Percentiles rank a stretch among this genome's conserved stretches.
Evolutionary conservation across 176 grass and related monocot genomes (phyloP).

Genomic region (Rhynchospora pubera): DNA sequence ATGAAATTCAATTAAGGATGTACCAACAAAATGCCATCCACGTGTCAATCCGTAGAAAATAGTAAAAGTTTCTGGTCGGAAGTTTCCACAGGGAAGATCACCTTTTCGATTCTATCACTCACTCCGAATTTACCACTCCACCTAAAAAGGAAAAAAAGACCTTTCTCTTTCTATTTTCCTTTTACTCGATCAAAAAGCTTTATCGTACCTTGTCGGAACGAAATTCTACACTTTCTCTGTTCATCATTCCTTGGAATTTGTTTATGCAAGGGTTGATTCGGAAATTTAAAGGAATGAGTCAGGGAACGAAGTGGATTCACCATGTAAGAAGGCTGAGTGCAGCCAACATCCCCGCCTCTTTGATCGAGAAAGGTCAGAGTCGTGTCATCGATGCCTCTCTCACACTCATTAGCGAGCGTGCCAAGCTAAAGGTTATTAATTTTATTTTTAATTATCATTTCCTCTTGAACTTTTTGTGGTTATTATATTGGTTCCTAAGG

Average conservation of each 20-base stretch:
- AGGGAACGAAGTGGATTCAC: conserved; percentile 56
- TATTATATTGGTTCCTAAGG: not conserved
- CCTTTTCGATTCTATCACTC: not conserved
- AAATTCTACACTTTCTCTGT: not conserved
- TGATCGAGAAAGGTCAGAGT: conserved; percentile 67
- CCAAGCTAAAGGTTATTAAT: conserved; percentile 78
- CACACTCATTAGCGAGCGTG: conserved; percentile 91
- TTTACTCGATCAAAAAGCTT: not conserved
- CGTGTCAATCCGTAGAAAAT: not conserved
- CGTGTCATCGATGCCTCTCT: conserved; percentile 96
- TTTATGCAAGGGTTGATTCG: not conserved
- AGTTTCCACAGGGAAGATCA: not conserved
- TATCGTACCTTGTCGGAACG: not conserved
- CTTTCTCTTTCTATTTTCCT: not conserved
- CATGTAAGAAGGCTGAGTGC: conserved; percentile 54
- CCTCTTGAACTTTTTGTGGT: not conserved
- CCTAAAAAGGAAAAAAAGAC: not conserved
- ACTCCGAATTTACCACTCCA: not conserved
- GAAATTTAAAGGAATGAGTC: conserved; percentile 26
- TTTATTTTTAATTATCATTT: not conserved
- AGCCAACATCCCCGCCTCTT: conserved; percentile 45
- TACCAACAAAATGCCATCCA: not conserved
- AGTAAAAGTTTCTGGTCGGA: not conserved
- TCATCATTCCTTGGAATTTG: not conserved
- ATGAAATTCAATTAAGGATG: too few relatives aligned